Evolutionary conservation across 495 filamentous ascomycete genomes (phyloP), one percentile per base, ranked within the genome.

Genomic region (Xylaria venustula): DNA sequence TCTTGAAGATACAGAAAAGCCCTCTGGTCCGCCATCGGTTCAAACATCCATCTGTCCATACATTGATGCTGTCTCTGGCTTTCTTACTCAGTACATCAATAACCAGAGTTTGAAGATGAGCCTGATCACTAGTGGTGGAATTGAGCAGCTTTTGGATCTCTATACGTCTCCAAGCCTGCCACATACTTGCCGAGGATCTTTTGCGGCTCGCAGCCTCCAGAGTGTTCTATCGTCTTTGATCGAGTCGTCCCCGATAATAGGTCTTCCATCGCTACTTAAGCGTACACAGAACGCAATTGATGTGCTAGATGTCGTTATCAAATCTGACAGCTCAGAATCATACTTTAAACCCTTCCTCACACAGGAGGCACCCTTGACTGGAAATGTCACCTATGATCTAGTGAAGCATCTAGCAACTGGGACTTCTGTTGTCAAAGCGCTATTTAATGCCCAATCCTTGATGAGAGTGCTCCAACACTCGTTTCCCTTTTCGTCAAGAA

Each of bases 121-220:
- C 19, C 92, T 97, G 64, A 85, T 93, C 58, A 83, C 88, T 52
- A 83, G 83, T 53, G 90, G 91, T 51, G 95, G 90, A 3, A 85
- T 92, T 40, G 91, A 96, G 65, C 83, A 87, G 56, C 76, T 97
- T n/a, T 77, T 99, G 28, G 90, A 96, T 67, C 83, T 96, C 56
- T 87, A 86, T 28, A 89, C 89, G 9, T 81, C 92, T 25, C 87
- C 92, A 17, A 90, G 89, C 68, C 79, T 97, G 51, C 81, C 88
- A 2, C 85, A 86, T 60, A 85, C 91, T 65, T 92, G 93, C 68
- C 85, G 87, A 48, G 86, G 85, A 23, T 83, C 84, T 7, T 73
- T 77, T 50, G 85, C 87, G 7, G 85, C 81, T 51, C 83, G 86
- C 34, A 84, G 87, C 54, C 77, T 96, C 28, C 81, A 84, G 7